phyloP scores from a whole-genome alignment of 2,329 filamentous ascomycete species.

The Pseudogymnoascus sp. region DNA sequence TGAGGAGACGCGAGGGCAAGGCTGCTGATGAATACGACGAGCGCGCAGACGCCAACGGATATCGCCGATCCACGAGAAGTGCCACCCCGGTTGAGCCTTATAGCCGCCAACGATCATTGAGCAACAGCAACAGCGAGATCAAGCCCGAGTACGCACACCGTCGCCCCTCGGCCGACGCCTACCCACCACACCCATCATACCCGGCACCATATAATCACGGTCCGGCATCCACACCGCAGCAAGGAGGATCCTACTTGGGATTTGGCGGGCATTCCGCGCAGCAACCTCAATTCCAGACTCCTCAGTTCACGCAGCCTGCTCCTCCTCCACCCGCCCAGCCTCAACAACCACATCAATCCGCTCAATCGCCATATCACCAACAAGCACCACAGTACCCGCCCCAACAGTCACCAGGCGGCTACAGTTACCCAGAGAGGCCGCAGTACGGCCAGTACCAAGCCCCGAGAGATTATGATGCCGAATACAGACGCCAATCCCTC shows the following conservation, averaged over 20 bases:
- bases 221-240: constrained; percentile 24
- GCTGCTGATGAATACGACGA: constrained; percentile 43
- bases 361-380: constrained; percentile 18
- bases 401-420: background rate
- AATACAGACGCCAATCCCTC: constrained; percentile 19
- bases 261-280: constrained; percentile 3
- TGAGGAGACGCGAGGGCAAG: constrained; percentile 78
- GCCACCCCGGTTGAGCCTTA: constrained; percentile 22
- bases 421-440: constrained; percentile 16
- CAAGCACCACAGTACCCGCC: constrained; percentile 13
- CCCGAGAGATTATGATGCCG: constrained; percentile 16
- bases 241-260: constrained; percentile 15
- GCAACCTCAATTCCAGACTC: constrained; percentile 16
- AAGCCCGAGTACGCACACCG: constrained; percentile 38
- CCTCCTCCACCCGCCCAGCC: constrained; percentile 19
- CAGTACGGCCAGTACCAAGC: constrained; percentile 5
- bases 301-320: constrained; percentile 26
- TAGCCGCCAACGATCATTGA: constrained; percentile 51
- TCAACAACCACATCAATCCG: constrained; percentile 22
- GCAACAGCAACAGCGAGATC: constrained; percentile 50
- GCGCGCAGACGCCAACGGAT: constrained; percentile 59
- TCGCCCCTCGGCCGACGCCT: constrained; percentile 44
- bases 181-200: constrained; percentile 27
- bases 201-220: constrained; percentile 22
- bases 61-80: constrained; percentile 34